phyloP scores from a whole-genome alignment of 345 rosid genomes.

The Arabidopsis suecica region DNA sequence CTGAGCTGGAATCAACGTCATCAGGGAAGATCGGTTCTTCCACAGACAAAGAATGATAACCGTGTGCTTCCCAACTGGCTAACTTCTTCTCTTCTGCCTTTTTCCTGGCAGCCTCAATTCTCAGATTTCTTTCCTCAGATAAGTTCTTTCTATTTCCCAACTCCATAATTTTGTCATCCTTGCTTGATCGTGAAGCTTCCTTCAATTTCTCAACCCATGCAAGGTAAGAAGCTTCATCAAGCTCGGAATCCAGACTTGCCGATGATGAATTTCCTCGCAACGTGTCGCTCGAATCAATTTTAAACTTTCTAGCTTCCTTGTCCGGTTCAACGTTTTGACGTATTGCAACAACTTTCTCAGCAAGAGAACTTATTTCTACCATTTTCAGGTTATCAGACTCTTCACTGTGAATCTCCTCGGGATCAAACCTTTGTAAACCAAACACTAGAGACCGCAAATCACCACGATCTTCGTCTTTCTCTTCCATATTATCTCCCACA shows the following conservation, averaged over 20 bases:
- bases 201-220: constrained; percentile 85
- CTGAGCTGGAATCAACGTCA: constrained; percentile 53
- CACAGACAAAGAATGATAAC: constrained; percentile 72
- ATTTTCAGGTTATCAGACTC: constrained; percentile 53
- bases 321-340: constrained; percentile 51
- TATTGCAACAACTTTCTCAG: constrained; percentile 67
- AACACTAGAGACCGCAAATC: constrained; percentile 73
- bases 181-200: constrained; percentile 55
- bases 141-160: constrained; percentile 53
- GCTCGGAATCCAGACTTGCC: constrained; percentile 53
- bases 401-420: constrained; percentile 48
- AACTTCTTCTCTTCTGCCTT: constrained; percentile 76
- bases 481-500: constrained; percentile 62
- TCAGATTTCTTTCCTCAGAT: constrained; percentile 53
- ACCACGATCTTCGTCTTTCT: constrained; percentile 59
- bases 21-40: constrained; percentile 56
- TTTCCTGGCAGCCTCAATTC: constrained; percentile 67
- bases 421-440: constrained; percentile 78
- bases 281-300: constrained; percentile 51
- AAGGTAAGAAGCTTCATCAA: constrained; percentile 84
- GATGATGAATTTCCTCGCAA: constrained; percentile 45
- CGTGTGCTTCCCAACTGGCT: constrained; percentile 72
- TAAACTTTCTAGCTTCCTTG: constrained; percentile 58
- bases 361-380: constrained; percentile 64
- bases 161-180: constrained; percentile 41